These are phyloP conservation scores for Pyrrhoderma lamaoense DNA, from an alignment of 1,284 basidiomycete genomes.

Conservation along the genomic window DNA sequence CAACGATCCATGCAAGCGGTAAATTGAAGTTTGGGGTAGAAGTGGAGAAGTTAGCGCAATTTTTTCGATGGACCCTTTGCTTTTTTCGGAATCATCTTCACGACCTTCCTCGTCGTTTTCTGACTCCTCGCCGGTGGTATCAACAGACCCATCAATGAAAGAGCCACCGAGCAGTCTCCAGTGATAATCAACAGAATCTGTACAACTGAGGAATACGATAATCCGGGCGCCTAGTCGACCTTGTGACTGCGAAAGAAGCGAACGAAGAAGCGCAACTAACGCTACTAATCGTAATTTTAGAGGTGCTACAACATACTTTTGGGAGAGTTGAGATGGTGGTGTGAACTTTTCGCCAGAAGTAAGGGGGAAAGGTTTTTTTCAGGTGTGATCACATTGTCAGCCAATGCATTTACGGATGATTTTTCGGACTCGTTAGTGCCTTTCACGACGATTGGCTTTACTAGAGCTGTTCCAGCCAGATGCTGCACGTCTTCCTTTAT, in stretches of 20 bases:
- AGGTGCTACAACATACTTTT: constrained; percentile 89
- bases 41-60: constrained; percentile 64
- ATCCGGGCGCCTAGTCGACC: constrained; percentile 54
- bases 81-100: constrained; percentile 17
- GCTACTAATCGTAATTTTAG: constrained; percentile 91
- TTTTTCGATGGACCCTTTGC: constrained; percentile 27
- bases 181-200: constrained; percentile 96
- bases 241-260: constrained; percentile 58
- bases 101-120: constrained; percentile 27
- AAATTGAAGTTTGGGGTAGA: constrained; percentile 77
- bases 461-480: constrained; percentile 77
- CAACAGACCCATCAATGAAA: constrained; percentile 51
- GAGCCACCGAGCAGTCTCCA: constrained; percentile 83
- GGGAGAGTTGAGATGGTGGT: constrained; percentile 90
- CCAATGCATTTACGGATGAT: constrained; percentile 10
- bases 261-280: constrained; percentile 78
- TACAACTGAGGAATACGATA: constrained; percentile 95
- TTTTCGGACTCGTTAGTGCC: constrained; percentile 37
- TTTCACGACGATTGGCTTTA: constrained; percentile 41
- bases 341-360: constrained; percentile 63
- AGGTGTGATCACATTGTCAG: neutral
- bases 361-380: constrained; percentile 4
- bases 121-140: constrained; percentile 17
- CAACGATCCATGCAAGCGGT: constrained; percentile 92
- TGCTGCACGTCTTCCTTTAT: constrained; percentile 93